A percentile compares a stretch with the other conserved stretches of the same genome.
These are phyloP conservation scores for Flaveria floridana DNA, from an alignment of 140 eudicot species.

Conservation along the genomic window DNA sequence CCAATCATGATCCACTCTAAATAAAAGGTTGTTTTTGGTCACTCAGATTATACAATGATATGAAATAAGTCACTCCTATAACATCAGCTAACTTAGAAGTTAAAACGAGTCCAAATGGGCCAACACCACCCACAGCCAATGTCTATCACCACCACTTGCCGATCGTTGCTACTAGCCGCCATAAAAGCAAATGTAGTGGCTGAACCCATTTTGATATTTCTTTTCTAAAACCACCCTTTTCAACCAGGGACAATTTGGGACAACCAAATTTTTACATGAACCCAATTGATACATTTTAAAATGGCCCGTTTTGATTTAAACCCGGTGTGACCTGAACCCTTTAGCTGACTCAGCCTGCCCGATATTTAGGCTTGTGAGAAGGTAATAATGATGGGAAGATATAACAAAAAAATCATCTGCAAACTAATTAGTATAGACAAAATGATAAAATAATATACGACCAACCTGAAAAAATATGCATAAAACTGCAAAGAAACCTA, in stretches of 20 bases:
- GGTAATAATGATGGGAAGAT: not conserved
- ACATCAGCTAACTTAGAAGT: not conserved
- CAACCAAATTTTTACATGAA: no score
- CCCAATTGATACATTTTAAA: no score
- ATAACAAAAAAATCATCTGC: not conserved
- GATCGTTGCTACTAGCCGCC: not conserved
- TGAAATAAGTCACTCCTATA: no score
- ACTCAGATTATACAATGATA: not conserved
- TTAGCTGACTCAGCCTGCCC: not conserved
- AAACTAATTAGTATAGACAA: not conserved
- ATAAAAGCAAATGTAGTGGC: not conserved
- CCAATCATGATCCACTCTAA: not conserved
- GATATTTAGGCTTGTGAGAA: not conserved
- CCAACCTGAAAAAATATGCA: conserved; percentile 83
- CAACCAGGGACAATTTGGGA: no score
- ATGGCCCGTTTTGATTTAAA: no score
- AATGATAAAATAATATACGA: conserved; percentile 1
- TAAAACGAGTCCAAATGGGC: not conserved
- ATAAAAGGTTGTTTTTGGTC: not conserved
- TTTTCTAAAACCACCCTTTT: not conserved
- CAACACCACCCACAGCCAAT: not conserved
- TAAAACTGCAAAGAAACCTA: conserved; percentile 76
- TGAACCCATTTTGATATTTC: not conserved
- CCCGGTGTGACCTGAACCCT: not conserved
- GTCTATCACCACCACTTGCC: no score